Percentiles rank a stretch among this genome's conserved stretches.
These are phyloP conservation scores for Apiotrichum gracile DNA, from an alignment of 1,284 basidiomycete genomes.

Conservation along the genomic window DNA sequence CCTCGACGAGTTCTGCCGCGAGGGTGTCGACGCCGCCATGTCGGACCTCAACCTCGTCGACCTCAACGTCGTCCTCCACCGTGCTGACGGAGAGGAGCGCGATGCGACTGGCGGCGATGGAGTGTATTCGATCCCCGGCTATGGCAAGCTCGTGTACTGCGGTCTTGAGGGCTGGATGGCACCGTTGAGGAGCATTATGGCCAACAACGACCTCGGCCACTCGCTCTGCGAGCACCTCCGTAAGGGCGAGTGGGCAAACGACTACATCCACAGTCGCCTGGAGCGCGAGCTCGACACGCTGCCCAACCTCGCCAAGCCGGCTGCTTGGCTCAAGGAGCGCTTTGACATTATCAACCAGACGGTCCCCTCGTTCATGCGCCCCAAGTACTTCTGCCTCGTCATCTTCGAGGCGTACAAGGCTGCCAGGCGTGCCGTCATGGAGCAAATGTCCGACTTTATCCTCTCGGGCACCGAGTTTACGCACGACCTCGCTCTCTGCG, in stretches of 20 bases:
- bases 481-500: conserved; percentile 74
- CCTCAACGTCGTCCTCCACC: conserved; percentile 74
- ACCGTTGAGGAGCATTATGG: conserved; percentile 71
- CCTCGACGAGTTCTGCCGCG: conserved; percentile 64
- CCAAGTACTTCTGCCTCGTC: conserved; percentile 87
- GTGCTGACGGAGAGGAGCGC: conserved; percentile 80
- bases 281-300: conserved; percentile 47
- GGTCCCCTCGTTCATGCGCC: conserved; percentile 77
- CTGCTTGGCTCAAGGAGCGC: conserved; percentile 74
- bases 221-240: conserved; percentile 79
- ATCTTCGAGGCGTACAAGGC: conserved; percentile 87
- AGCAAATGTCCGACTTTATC: conserved; percentile 80
- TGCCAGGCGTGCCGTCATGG: conserved; percentile 68
- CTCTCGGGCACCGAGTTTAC: conserved; percentile 79
- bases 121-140: conserved; percentile 67
- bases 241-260: conserved; percentile 80
- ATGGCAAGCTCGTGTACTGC: conserved; percentile 74
- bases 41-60: conserved; percentile 72
- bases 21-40: conserved; percentile 66
- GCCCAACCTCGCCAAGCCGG: conserved; percentile 64
- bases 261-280: conserved; percentile 71
- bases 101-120: conserved; percentile 71
- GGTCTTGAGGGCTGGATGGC: conserved; percentile 96
- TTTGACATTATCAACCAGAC: conserved; percentile 69
- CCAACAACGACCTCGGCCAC: conserved; percentile 84